A percentile compares a stretch with the other conserved stretches of the same genome.
These are phyloP conservation scores for Cruciata laevipes DNA, from an alignment of 257 asterid species.

Conservation along the genomic window DNA sequence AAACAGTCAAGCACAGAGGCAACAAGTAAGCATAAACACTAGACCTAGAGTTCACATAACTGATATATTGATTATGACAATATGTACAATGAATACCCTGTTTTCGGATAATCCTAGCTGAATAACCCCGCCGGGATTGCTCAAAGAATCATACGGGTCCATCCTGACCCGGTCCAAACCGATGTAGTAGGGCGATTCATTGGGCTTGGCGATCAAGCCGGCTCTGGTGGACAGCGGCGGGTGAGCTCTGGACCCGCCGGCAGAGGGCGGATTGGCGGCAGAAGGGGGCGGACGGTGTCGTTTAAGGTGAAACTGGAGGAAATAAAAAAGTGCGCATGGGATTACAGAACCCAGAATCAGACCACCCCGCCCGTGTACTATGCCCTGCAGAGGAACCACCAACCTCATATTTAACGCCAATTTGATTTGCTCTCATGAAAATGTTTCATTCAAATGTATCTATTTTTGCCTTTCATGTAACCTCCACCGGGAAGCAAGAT, in stretches of 20 bases:
- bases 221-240: slow-evolving; percentile 57
- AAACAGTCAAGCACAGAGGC: neutral
- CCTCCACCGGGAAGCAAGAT: slow-evolving; percentile 16
- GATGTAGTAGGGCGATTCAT: slow-evolving; percentile 78
- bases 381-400: slow-evolving; percentile 85
- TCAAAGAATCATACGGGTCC: slow-evolving; percentile 48
- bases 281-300: slow-evolving; percentile 70
- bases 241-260: slow-evolving; percentile 47
- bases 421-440: slow-evolving; percentile 13
- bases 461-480: neutral
- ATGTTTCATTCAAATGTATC: neutral
- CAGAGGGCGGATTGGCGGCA: slow-evolving; percentile 27
- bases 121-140: slow-evolving; percentile 64
- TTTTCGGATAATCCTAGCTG: slow-evolving; percentile 90
- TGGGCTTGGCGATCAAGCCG: slow-evolving; percentile 48
- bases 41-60: neutral
- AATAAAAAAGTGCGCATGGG: slow-evolving; percentile 82
- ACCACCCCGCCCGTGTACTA: slow-evolving; percentile 91
- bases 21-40: neutral
- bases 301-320: slow-evolving; percentile 75
- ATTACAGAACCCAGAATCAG: slow-evolving; percentile 77
- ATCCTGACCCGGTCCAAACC: slow-evolving; percentile 63
- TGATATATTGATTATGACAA: neutral
- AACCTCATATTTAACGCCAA: slow-evolving; percentile 60
- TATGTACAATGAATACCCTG: slow-evolving; percentile 33